Conservation (phyloP, 116 monocot genomes). For the Cymodocea nodosa region DNA sequence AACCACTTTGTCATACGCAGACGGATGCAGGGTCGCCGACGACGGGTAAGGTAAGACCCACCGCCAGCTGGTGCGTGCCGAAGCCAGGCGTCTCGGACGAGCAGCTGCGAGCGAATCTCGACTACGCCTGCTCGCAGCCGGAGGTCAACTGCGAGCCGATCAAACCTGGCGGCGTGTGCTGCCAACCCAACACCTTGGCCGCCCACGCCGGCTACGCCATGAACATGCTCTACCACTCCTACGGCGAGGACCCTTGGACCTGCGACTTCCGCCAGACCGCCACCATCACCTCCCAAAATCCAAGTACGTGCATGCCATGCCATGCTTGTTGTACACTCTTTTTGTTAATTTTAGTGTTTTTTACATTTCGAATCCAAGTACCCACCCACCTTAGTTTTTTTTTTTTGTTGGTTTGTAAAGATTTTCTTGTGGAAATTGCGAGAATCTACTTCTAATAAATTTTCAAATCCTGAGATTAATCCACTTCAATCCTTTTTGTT, state of each 20-base stretch:
- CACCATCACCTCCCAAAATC: slow-evolving; percentile 26
- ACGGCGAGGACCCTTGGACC: slow-evolving; percentile 23
- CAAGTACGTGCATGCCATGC: slow-evolving; percentile 43
- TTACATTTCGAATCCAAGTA: too few species aligned
- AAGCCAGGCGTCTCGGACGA: slow-evolving; percentile 19
- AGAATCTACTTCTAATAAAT: too few species aligned
- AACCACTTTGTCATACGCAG: background rate
- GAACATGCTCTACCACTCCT: slow-evolving; percentile 40
- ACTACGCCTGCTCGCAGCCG: slow-evolving; percentile 41
- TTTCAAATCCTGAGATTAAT: too few species aligned
- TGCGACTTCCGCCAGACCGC: slow-evolving; percentile 32
- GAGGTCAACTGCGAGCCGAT: slow-evolving; percentile 38
- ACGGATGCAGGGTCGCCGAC: background rate
- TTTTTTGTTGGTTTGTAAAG: background rate
- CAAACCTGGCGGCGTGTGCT: slow-evolving; percentile 35
- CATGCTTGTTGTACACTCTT: too few species aligned
- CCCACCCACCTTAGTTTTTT: too few species aligned
- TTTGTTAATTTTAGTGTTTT: too few species aligned
- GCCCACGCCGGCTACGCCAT: slow-evolving; percentile 49
- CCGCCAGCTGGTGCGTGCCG: slow-evolving; percentile 41
- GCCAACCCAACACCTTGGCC: slow-evolving; percentile 24
- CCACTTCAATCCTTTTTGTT: too few species aligned
- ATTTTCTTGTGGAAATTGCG: too few species aligned
- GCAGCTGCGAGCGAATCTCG: slow-evolving; percentile 37
- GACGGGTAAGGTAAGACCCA: too few species aligned